Conservation (phyloP, 305 asterid genomes). For the Plantago rigida region DNA sequence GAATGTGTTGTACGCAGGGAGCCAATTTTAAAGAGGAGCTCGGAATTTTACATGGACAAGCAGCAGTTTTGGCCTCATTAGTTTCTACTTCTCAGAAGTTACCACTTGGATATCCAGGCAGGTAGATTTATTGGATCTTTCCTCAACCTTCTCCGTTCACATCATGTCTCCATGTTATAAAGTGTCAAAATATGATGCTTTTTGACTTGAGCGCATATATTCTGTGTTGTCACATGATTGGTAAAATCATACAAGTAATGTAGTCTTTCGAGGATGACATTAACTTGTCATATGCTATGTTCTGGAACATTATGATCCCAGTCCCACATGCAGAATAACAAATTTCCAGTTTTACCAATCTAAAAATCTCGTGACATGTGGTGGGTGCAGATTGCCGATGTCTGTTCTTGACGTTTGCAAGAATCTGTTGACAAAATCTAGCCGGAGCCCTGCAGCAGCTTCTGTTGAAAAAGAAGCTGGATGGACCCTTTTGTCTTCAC, state of each 20-base stretch:
- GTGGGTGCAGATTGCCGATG: slow-evolving; percentile 59
- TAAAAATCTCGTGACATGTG: slow-evolving; percentile 22
- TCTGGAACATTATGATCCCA: background rate
- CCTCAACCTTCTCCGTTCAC: slow-evolving; percentile 8
- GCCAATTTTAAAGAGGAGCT: slow-evolving; percentile 64
- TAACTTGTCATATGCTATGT: slow-evolving; percentile 3
- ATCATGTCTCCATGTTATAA: background rate
- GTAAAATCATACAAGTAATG: background rate
- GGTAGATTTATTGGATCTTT: slow-evolving; percentile 42
- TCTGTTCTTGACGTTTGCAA: slow-evolving; percentile 81
- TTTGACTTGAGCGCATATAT: slow-evolving; percentile 20
- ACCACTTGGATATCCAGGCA: slow-evolving; percentile 95
- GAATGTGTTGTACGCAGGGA: slow-evolving; percentile 50
- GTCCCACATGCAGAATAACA: background rate
- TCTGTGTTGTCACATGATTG: slow-evolving; percentile 4
- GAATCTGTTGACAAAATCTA: slow-evolving; percentile 67
- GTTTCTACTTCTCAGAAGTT: slow-evolving; percentile 78
- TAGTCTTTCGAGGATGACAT: slow-evolving; percentile 14
- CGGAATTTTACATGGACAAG: slow-evolving; percentile 81
- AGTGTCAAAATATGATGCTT: slow-evolving; percentile 13
- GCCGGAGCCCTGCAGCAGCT: slow-evolving; percentile 67
- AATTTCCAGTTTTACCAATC: slow-evolving; percentile 16
- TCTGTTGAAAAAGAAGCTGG: slow-evolving; percentile 90
- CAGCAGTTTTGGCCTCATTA: slow-evolving; percentile 83
- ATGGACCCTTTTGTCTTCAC: slow-evolving; percentile 87